phyloP scores from a whole-genome alignment of 2,329 filamentous ascomycete genomes.

The Pyrenophora tritici-repentis region DNA sequence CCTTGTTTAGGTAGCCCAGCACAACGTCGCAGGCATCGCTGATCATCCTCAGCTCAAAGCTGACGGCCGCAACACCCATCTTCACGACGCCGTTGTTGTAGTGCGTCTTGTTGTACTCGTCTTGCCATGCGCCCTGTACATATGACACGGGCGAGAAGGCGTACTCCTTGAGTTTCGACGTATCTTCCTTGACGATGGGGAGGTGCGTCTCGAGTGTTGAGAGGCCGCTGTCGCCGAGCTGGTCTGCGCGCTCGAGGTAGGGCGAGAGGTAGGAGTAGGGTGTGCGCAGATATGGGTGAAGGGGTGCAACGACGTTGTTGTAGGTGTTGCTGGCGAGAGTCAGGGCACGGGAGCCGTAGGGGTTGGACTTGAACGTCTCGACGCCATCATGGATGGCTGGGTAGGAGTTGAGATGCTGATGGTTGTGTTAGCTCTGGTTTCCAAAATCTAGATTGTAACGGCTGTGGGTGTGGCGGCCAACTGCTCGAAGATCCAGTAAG shows the following conservation, averaged over 20 bases:
- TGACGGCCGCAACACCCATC: slow-evolving; percentile 44
- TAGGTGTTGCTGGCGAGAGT: slow-evolving; percentile 76
- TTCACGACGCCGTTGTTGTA: slow-evolving; percentile 44
- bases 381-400: slow-evolving; percentile 81
- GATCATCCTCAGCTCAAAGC: slow-evolving; percentile 48
- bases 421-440: background rate
- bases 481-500: too few species aligned
- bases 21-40: slow-evolving; percentile 41
- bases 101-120: slow-evolving; percentile 48
- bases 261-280: slow-evolving; percentile 84
- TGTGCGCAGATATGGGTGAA: slow-evolving; percentile 76
- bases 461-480: too few species aligned
- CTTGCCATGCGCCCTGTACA: slow-evolving; percentile 44
- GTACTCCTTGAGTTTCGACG: slow-evolving; percentile 47
- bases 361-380: slow-evolving; percentile 77
- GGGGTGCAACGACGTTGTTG: slow-evolving; percentile 73
- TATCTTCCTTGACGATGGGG: slow-evolving; percentile 57
- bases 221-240: slow-evolving; percentile 47
- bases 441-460: too few species aligned
- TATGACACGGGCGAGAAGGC: slow-evolving; percentile 45
- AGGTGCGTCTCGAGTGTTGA: slow-evolving; percentile 45
- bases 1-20: slow-evolving; percentile 39
- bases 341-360: slow-evolving; percentile 82
- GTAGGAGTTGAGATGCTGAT: slow-evolving; percentile 81
- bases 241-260: slow-evolving; percentile 82